Evolutionary conservation across 2,329 filamentous ascomycete species (phyloP), one percentile per base, ranked within the genome.

Genomic region (Apiospora kogelbergensis): DNA sequence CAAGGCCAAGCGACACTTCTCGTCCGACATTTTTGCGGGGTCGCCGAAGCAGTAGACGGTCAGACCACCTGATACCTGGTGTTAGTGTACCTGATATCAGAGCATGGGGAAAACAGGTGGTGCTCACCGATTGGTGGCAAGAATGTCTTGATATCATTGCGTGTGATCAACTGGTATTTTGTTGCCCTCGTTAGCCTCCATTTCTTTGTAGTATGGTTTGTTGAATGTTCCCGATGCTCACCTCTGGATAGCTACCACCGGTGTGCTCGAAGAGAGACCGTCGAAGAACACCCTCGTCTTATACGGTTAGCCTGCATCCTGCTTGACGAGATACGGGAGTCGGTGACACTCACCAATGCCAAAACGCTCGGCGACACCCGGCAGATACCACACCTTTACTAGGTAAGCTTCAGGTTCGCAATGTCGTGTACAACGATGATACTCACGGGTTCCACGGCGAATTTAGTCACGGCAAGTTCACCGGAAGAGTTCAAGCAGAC

Each of bases 41-140:
- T 98, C 94, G 60, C 96, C 96, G 78, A 99, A 99, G 81, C 94
- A 96, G 82, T 99, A 98, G 10, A 98, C 96, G 0, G 96, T 98
- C 73, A 98, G 83, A 10, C 95, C 96, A 69, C 95, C 87, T 89
- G 71, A 3, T 40, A 67, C 26, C 40, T 41, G 42, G 63, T 65
- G 22, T 33, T 33, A 42, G 63, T 45, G 41, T 26, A 33, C 63
- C 10, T 60, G 53, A 60, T 37, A 17, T 60, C 53, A 30, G 30
- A 41, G 40, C 33, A 63, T 68, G 37, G 30, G 24, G 17, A 30
- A 22, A 53, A 37, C 41, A 63, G 5, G 20, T 40, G 17, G 22
- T 68, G 72, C 78, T 72, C 81, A 88, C 88, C 96, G 78, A 99
- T 98, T 4, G 96, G 96, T 41, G 96, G 96, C 60, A 98, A 83